Evolutionary conservation across 257 asterid species (phyloP), one percentile per base, ranked within the genome.

Genomic region (Solanum rostratum): DNA sequence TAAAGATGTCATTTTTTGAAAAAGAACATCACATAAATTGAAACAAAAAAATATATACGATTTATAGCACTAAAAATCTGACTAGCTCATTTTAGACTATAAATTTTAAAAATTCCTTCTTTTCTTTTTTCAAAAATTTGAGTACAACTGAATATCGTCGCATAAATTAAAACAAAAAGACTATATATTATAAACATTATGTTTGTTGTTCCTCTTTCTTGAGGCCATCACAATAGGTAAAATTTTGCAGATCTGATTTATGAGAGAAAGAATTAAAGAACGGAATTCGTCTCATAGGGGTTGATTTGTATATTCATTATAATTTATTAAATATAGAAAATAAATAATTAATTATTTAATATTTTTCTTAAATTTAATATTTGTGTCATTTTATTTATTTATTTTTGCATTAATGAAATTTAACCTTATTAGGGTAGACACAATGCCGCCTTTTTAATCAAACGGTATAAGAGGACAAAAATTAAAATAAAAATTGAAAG

Each of bases 331-430:
- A 65, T 29, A 65, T 7, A 9, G 18, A 65, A 63, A 3, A 3
- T 65, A 14, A 7, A 74, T 15, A 43, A 7, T 2, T 5, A 12
- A 65, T 9, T 15, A 29, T 29, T 49, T 22, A 14, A n/a, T 74
- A 46, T 24, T 74, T 46, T 43, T 22, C 20, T 65, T 2, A 6
- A 12, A 6, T 45, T 43, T 22, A 46, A 1, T 55, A 15, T 3
- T 70, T 37, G 80, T 57, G 88, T 86, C 86, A 88, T 89, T 89
- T 30, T 65, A 88, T 91, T 88, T 91, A 84, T 5, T 12, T 22
- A 90, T 87, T 89, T 89, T 65, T 88, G 86, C 88, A 91, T 87
- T 91, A 87, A 93, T 88, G 81, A 63, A 24, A 15, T 7, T 87
- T 92, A 88, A 84, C 89, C 84, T 86, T 73, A 88, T 87, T 85